phyloP scores from a whole-genome alignment of 2,329 filamentous ascomycete genomes.

The Xylariaceae sp. region DNA sequence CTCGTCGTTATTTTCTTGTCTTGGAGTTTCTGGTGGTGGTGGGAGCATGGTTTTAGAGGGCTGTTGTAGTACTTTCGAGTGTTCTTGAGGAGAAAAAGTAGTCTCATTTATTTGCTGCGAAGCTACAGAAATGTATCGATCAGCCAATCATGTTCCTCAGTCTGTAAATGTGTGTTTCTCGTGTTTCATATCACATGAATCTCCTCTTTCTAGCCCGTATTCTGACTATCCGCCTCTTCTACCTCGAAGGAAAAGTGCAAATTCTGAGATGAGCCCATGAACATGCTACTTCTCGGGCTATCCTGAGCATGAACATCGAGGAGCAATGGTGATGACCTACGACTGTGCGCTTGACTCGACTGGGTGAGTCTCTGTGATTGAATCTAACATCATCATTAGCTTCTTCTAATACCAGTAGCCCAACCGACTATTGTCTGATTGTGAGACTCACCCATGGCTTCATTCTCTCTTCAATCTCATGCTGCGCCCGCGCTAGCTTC shows the following conservation, averaged over 20 bases:
- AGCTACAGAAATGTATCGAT: conserved; percentile 31
- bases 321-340: conserved; percentile 26
- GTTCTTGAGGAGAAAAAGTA: conserved; percentile 24
- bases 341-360: conserved; percentile 26
- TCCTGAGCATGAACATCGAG: conserved; percentile 19
- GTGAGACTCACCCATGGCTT: conserved; percentile 35
- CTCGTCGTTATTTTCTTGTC: conserved; percentile 20
- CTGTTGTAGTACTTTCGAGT: conserved; percentile 24
- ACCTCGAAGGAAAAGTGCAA: conserved; percentile 30
- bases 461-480: conserved; percentile 45
- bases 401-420: no score
- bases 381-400: conserved; percentile 25
- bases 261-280: conserved; percentile 23
- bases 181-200: not conserved
- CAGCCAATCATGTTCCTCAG: conserved; percentile 26
- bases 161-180: conserved; percentile 11
- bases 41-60: conserved; percentile 27
- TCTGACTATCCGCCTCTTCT: conserved; percentile 28
- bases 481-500: conserved; percentile 38
- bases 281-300: conserved; percentile 20
- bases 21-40: conserved; percentile 25
- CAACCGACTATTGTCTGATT: not conserved
- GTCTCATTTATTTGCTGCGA: conserved; percentile 32
- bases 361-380: conserved; percentile 27
- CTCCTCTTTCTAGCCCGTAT: conserved; percentile 10